These are phyloP conservation scores for Albophoma yamanashiensis DNA, from an alignment of 2,329 filamentous ascomycete genomes.

Conservation along the genomic window DNA sequence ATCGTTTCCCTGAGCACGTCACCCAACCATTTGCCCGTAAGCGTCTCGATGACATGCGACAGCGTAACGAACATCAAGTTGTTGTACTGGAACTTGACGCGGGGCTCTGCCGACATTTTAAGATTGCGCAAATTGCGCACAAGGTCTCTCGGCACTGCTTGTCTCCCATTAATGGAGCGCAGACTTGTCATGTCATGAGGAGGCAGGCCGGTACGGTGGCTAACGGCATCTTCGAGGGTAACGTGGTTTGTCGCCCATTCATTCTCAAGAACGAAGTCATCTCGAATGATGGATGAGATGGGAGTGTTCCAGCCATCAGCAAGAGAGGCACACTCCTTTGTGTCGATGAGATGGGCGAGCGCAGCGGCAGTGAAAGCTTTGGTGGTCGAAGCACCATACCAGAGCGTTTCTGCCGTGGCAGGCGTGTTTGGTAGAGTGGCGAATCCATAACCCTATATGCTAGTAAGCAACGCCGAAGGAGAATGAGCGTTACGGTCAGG, in stretches of 20 bases:
- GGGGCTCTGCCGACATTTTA: slow-evolving; percentile 26
- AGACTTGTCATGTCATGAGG: slow-evolving; percentile 22
- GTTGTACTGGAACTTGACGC: slow-evolving; percentile 35
- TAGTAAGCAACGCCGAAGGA: neutral
- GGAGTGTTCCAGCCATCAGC: slow-evolving; percentile 34
- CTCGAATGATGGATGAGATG: slow-evolving; percentile 25
- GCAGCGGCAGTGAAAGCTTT: slow-evolving; percentile 43
- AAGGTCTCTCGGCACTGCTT: slow-evolving; percentile 20
- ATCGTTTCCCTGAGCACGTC: neutral
- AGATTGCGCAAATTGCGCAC: slow-evolving; percentile 28
- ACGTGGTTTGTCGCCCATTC: slow-evolving; percentile 19
- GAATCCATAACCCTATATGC: slow-evolving; percentile 15
- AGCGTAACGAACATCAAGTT: slow-evolving; percentile 39
- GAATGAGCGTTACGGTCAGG: neutral
- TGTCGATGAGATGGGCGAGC: slow-evolving; percentile 38
- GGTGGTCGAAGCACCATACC: slow-evolving; percentile 43
- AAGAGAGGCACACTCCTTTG: slow-evolving; percentile 17
- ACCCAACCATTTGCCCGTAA: slow-evolving; percentile 19
- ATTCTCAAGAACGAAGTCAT: neutral
- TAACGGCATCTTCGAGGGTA: slow-evolving; percentile 22
- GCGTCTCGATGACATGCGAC: slow-evolving; percentile 31
- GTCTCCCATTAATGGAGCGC: slow-evolving; percentile 18
- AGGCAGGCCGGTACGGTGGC: slow-evolving; percentile 22
- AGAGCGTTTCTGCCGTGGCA: slow-evolving; percentile 36
- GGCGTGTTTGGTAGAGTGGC: slow-evolving; percentile 24